These are phyloP conservation scores for Panicum hallii DNA, from an alignment of 202 grass and related monocot species.

Conservation along the genomic window DNA sequence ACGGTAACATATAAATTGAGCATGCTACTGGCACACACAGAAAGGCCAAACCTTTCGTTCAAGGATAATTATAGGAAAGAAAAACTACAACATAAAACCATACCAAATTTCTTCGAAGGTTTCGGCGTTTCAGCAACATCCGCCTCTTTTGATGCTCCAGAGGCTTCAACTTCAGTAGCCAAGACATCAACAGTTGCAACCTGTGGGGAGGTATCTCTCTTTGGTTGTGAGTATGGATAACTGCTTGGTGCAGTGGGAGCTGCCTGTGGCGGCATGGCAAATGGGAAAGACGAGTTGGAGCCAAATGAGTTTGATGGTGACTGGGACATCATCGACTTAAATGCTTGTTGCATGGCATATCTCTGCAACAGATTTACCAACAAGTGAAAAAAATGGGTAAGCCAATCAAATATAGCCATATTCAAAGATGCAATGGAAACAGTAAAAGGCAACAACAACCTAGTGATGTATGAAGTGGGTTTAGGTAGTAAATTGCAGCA, in stretches of 20 bases:
- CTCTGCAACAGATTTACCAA: slow-evolving; percentile 57
- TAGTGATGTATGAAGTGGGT: background rate
- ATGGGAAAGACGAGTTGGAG: slow-evolving; percentile 76
- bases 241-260: slow-evolving; percentile 52
- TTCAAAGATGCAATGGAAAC: slow-evolving; percentile 11
- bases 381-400: slow-evolving; percentile 27
- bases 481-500: background rate
- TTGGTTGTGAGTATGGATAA: slow-evolving; percentile 51
- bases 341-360: slow-evolving; percentile 91
- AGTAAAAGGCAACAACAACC: slow-evolving; percentile 34
- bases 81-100: slow-evolving; percentile 20
- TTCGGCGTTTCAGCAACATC: slow-evolving; percentile 57
- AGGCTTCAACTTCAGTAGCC: slow-evolving; percentile 68
- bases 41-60: slow-evolving; percentile 3
- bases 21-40: slow-evolving; percentile 1
- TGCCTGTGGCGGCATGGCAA: slow-evolving; percentile 63
- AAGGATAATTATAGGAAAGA: slow-evolving; percentile 15
- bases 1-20: background rate
- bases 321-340: slow-evolving; percentile 96
- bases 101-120: slow-evolving; percentile 90
- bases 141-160: slow-evolving; percentile 48
- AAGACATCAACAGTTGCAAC: slow-evolving; percentile 74
- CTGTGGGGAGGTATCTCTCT: slow-evolving; percentile 48
- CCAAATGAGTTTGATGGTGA: slow-evolving; percentile 71
- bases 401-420: slow-evolving; percentile 36